Evolutionary conservation across 1,139 yeast species (phyloP), one percentile per base, ranked within the genome.

Genomic region (Suhomyces choctaworum): DNA sequence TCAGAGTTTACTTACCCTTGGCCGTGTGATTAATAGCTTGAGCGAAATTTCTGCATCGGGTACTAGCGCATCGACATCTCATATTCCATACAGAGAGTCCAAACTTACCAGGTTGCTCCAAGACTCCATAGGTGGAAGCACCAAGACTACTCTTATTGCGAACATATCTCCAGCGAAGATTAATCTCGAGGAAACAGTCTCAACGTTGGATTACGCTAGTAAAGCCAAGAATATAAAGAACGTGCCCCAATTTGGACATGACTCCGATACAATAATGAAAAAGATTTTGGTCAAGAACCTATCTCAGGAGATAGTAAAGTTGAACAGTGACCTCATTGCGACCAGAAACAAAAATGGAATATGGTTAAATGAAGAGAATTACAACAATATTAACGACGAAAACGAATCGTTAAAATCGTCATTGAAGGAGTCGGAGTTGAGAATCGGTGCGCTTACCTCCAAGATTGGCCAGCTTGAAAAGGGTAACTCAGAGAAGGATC

Each of bases 51-150:
- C 73, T 19, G 17, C 22, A 11, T 19, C 28, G 20, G 12, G 21
- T 7, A 15, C 24, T 5, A 16, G 15, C 9, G 23, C 34, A 9
- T 23, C 33, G 1, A 21, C 23, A 3, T 61, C 73, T 6, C 94
- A 85, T 58, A 76, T 88, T 12, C 96, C 97, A 0, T 89, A 87
- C 52, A 67, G 97, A 44, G 95, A 86, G 55, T 85, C 95, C 0
- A 86, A 84, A 54, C 70, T 87, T 36, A 87, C 96, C 0, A 70
- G 94, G 43, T 58, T 87, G 31, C 65, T 87, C 34, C 92, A 84
- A 50, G 95, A 87, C 52, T 85, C 95, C 0, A 66, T 87, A 17
- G 95, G 95, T 1, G 95, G 96, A 5, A 71, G 76, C 35, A 85
- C 95, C 0, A 83, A 82, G 48, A 87, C 96, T 0, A 74, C 86